These are phyloP conservation scores for Multifurca ochricompacta DNA, from an alignment of 768 basidiomycete species.

Conservation along the genomic window DNA sequence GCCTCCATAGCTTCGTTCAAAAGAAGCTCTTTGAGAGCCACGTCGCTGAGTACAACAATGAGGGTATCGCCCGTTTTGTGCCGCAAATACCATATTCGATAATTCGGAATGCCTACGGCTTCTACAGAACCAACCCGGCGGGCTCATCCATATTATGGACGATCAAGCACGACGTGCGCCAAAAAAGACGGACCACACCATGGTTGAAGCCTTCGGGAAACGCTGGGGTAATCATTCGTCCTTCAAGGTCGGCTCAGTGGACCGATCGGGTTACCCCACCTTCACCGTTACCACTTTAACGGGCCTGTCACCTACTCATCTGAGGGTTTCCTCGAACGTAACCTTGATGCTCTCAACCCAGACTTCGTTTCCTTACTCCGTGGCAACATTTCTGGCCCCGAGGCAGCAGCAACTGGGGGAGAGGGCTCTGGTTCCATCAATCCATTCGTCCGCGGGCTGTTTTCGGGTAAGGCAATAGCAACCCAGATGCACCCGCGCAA, in stretches of 20 bases:
- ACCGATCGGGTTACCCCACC: slow-evolving; percentile 71
- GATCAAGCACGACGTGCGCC: slow-evolving; percentile 82
- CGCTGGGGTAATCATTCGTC: slow-evolving; percentile 91
- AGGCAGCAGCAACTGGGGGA: slow-evolving; percentile 35
- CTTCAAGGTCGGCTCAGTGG: slow-evolving; percentile 74
- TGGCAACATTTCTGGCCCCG: slow-evolving; percentile 36
- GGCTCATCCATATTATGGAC: slow-evolving; percentile 95
- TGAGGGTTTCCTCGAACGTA: slow-evolving; percentile 83
- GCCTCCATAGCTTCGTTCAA: slow-evolving; percentile 77
- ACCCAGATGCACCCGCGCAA: slow-evolving; percentile 88
- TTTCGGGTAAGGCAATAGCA: slow-evolving; percentile 82
- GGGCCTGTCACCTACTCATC: slow-evolving; percentile 88
- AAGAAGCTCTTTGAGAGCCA: slow-evolving; percentile 74
- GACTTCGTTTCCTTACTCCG: slow-evolving; percentile 89
- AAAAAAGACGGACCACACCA: slow-evolving; percentile 89
- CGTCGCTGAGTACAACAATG: slow-evolving; percentile 73
- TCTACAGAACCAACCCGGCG: slow-evolving; percentile 79
- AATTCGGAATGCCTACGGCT: slow-evolving; percentile 86
- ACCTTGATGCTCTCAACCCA: slow-evolving; percentile 83
- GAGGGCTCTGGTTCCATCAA: slow-evolving; percentile 79
- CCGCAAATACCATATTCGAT: slow-evolving; percentile 74
- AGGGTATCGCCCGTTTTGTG: slow-evolving; percentile 66
- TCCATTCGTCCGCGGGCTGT: slow-evolving; percentile 86
- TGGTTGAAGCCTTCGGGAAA: slow-evolving; percentile 92
- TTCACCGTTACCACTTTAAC: slow-evolving; percentile 90